Conservation (phyloP, 192 early-diverging fungal genomes). For the Ramicandelaber brevisporus region DNA sequence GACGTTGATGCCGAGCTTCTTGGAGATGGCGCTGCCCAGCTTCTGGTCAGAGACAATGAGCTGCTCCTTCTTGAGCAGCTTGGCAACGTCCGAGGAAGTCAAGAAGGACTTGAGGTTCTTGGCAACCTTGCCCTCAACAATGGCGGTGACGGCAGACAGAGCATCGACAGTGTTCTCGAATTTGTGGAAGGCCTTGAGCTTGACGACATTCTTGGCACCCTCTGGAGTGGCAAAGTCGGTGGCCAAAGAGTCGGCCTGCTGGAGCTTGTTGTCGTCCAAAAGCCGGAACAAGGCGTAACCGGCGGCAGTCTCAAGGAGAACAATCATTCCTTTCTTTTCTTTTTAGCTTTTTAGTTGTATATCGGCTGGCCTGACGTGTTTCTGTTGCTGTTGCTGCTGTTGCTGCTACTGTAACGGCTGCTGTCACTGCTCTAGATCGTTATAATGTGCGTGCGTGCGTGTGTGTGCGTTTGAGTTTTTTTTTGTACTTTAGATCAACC, state of each 20-base stretch:
- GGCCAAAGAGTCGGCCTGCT: conserved; percentile 63
- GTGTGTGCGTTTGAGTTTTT: too few species aligned
- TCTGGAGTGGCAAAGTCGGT: conserved; percentile 76
- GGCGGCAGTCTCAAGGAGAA: conserved; percentile 90
- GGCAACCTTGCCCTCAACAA: conserved; percentile 89
- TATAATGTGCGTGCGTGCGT: too few species aligned
- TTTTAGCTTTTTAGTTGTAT: too few species aligned
- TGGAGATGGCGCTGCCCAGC: conserved; percentile 59
- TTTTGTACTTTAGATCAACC: too few species aligned
- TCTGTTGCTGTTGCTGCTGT: too few species aligned
- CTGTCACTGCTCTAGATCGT: too few species aligned
- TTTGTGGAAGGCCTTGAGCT: conserved; percentile 87
- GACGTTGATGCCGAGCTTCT: conserved; percentile 67
- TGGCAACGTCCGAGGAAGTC: conserved; percentile 52
- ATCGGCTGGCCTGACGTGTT: too few species aligned
- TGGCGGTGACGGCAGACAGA: conserved; percentile 77
- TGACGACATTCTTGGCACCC: conserved; percentile 71
- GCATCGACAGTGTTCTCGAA: conserved; percentile 98
- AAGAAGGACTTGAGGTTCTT: conserved; percentile 89
- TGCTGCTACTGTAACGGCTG: too few species aligned
- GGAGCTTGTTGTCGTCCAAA: conserved; percentile 67
- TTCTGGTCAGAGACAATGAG: conserved; percentile 83
- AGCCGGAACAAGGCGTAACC: conserved; percentile 95
- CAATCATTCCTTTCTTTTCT: conserved; percentile 36
- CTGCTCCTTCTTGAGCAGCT: conserved; percentile 77